Percentiles rank a stretch among this genome's conserved stretches.
Evolutionary conservation across 192 early-diverging fungal genomes (phyloP).

Genomic region (Coemansia sp.): DNA sequence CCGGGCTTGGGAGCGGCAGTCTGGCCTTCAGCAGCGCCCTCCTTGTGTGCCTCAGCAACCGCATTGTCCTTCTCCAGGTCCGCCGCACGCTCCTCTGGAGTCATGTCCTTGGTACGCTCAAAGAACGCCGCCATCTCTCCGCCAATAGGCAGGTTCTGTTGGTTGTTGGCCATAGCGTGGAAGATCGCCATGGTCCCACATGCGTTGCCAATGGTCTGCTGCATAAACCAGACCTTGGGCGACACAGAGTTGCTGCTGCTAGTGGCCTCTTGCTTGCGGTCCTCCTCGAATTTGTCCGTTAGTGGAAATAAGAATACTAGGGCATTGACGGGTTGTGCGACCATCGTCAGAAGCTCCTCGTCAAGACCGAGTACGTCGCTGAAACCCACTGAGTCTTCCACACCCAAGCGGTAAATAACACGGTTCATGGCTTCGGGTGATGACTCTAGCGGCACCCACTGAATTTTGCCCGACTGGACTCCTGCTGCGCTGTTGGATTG

Average conservation of each 20-base stretch:
- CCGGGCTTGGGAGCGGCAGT: slow-evolving; percentile 71
- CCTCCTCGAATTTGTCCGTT: slow-evolving; percentile 62
- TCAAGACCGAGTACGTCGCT: slow-evolving; percentile 86
- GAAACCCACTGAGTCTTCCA: slow-evolving; percentile 62
- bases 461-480: slow-evolving; percentile 23
- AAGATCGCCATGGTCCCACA: slow-evolving; percentile 95
- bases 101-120: slow-evolving; percentile 57
- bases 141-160: slow-evolving; percentile 52
- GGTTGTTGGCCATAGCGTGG: slow-evolving; percentile 82
- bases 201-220: slow-evolving; percentile 87
- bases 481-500: background rate
- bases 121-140: slow-evolving; percentile 63
- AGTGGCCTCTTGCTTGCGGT: slow-evolving; percentile 56
- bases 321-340: slow-evolving; percentile 81
- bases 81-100: slow-evolving; percentile 73
- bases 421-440: slow-evolving; percentile 75
- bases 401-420: slow-evolving; percentile 71
- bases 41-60: slow-evolving; percentile 59
- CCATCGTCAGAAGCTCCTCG: slow-evolving; percentile 72
- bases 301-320: slow-evolving; percentile 87
- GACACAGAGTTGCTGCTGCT: slow-evolving; percentile 18
- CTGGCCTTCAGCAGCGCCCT: slow-evolving; percentile 62
- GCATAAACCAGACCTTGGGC: slow-evolving; percentile 69
- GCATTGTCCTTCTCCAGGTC: slow-evolving; percentile 64
- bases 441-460: slow-evolving; percentile 88